phyloP scores from a whole-genome alignment of 805 yeast species.

The Saturnispora hagleri region DNA sequence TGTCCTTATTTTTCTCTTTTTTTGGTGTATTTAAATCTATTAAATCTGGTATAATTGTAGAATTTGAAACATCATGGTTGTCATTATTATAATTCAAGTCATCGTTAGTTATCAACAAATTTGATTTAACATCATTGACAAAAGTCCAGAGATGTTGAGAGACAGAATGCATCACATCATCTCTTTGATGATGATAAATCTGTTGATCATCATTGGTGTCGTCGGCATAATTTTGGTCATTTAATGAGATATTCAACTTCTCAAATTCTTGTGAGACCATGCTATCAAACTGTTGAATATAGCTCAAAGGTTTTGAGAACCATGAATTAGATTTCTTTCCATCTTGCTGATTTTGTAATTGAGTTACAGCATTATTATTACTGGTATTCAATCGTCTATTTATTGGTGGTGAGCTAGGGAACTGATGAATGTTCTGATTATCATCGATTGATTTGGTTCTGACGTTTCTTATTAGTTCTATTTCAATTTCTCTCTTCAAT shows the following conservation, averaged over 20 bases:
- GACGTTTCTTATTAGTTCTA: conserved; percentile 36
- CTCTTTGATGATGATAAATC: conserved; percentile 18
- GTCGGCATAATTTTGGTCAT: conserved; percentile 8
- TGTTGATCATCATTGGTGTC: conserved; percentile 16
- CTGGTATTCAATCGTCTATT: conserved; percentile 8
- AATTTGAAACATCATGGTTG: not conserved
- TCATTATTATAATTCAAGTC: not conserved
- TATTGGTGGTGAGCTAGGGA: conserved; percentile 16
- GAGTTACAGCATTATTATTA: too few relatives aligned
- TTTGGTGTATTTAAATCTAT: conserved; percentile 6
- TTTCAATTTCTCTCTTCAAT: conserved; percentile 40
- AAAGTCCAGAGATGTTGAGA: conserved; percentile 41
- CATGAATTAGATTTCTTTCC: conserved; percentile 15
- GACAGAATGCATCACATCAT: conserved; percentile 30
- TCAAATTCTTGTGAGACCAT: conserved; percentile 60
- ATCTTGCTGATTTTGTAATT: not conserved
- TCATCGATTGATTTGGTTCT: conserved; percentile 11
- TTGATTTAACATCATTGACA: conserved; percentile 38
- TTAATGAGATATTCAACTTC: conserved; percentile 33
- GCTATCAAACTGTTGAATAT: conserved; percentile 61
- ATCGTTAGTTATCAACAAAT: conserved; percentile 19
- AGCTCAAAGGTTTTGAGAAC: conserved; percentile 45
- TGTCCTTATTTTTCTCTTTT: not conserved
- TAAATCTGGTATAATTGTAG: not conserved
- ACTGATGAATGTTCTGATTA: not conserved